Percentiles rank a stretch among this genome's conserved stretches.
These are phyloP conservation scores for Simmondsia chinensis DNA, from an alignment of 148 eudicot species.

Conservation along the genomic window DNA sequence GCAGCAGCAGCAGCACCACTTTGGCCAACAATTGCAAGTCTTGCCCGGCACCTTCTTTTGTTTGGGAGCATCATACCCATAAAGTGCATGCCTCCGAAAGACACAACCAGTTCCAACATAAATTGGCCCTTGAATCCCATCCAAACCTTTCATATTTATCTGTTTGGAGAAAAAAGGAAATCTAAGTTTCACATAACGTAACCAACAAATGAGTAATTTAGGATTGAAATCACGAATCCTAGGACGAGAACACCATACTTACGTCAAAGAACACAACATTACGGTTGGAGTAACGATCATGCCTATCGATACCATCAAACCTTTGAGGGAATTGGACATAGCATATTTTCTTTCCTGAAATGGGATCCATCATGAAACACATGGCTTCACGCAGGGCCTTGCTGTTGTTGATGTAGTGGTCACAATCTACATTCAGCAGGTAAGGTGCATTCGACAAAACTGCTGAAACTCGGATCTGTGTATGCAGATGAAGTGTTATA, in stretches of 20 bases:
- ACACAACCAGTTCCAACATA: conserved; percentile 89
- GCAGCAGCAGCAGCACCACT: conserved; percentile 65
- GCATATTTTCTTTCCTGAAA: conserved; percentile 89
- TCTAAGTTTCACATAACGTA: not conserved
- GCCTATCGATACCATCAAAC: conserved; percentile 91
- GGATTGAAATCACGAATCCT: no score
- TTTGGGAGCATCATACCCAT: conserved; percentile 84
- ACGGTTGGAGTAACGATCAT: conserved; percentile 89
- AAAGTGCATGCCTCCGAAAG: conserved; percentile 83
- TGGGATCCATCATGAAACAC: conserved; percentile 99
- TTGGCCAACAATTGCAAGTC: conserved; percentile 84
- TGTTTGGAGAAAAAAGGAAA: conserved; percentile 12
- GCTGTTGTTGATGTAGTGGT: conserved; percentile 92
- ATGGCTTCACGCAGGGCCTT: conserved; percentile 94
- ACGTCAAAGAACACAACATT: conserved; percentile 95
- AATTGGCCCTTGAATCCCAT: conserved; percentile 94
- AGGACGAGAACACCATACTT: conserved; percentile 17
- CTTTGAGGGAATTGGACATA: conserved; percentile 95
- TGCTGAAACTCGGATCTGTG: conserved; percentile 77
- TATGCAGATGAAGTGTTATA: not conserved
- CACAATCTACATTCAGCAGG: conserved; percentile 90
- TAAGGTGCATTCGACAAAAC: conserved; percentile 91
- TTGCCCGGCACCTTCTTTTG: conserved; percentile 69
- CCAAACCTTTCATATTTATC: conserved; percentile 93
- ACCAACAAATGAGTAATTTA: no score